These are phyloP conservation scores for Ochromonas danica DNA, from an alignment of 108 stramenopile species.

Conservation along the genomic window DNA sequence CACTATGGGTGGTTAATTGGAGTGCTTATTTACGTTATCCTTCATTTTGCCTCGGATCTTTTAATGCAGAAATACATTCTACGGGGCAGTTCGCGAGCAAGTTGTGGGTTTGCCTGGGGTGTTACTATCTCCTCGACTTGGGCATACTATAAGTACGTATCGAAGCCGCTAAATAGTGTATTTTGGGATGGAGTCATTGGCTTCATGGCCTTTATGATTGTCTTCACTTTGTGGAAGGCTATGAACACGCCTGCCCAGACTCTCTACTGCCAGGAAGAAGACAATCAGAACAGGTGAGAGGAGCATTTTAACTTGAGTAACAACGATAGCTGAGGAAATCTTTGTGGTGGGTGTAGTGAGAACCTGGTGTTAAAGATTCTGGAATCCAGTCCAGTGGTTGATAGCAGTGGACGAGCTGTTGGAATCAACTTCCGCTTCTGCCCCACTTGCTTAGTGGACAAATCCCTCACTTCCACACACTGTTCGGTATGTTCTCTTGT, in stretches of 20 bases:
- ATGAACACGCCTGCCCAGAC: slow-evolving; percentile 4
- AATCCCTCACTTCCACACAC: neutral
- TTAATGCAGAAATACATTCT: neutral
- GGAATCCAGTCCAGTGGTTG: neutral
- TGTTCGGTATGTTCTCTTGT: neutral
- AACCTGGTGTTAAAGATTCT: neutral
- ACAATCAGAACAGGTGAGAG: neutral
- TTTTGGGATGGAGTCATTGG: neutral
- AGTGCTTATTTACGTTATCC: neutral
- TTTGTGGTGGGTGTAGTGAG: too few species aligned
- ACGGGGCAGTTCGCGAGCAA: neutral
- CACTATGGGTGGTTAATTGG: neutral
- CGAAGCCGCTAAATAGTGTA: neutral
- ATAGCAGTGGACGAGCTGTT: neutral
- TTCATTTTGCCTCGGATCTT: neutral
- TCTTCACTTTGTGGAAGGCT: neutral
- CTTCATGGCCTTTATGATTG: neutral
- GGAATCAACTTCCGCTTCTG: neutral
- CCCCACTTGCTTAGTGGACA: neutral
- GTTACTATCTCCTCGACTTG: neutral
- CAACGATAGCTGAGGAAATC: too few species aligned
- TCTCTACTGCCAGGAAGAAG: neutral
- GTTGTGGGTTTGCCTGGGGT: slow-evolving; percentile 20
- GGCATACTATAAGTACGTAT: neutral
- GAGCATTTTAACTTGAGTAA: neutral